Percentiles rank a stretch among this genome's conserved stretches.
These are phyloP conservation scores for Gaeumannomyces sp. DNA, from an alignment of 2,329 filamentous ascomycete species.

Conservation along the genomic window DNA sequence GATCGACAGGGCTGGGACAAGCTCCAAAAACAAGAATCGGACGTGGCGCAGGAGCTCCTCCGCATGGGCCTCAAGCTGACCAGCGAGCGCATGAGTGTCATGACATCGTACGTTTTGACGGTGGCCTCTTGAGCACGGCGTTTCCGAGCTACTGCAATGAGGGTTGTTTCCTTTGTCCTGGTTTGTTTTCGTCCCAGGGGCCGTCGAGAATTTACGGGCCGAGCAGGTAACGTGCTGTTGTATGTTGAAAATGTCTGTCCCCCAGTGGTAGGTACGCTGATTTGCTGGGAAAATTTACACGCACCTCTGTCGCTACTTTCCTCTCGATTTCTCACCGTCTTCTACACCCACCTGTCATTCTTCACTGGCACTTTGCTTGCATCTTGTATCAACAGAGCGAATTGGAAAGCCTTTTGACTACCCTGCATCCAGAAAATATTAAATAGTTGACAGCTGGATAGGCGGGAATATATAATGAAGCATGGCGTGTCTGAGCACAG, in stretches of 20 bases:
- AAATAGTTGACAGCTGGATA: background rate
- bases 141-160: background rate
- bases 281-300: background rate
- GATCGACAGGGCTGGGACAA: conserved; percentile 63
- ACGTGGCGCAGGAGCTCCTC: conserved; percentile 77
- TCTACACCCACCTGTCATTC: too few species aligned
- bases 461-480: background rate
- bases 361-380: too few species aligned
- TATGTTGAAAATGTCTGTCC: too few species aligned
- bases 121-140: conserved; percentile 34
- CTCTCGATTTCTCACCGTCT: too few species aligned
- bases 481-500: background rate
- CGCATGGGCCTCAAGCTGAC: conserved; percentile 88
- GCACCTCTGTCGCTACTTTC: too few species aligned
- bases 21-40: conserved; percentile 65
- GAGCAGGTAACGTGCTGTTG: too few species aligned
- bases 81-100: conserved; percentile 76
- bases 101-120: conserved; percentile 51
- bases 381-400: too few species aligned
- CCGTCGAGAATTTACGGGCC: background rate
- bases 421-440: too few species aligned
- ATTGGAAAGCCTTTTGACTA: too few species aligned
- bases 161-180: background rate
- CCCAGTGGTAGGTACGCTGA: too few species aligned
- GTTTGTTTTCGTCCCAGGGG: background rate